Evolutionary conservation across 2,329 filamentous ascomycete genomes (phyloP).

Genomic region (Zymoseptoria ardabiliae): DNA sequence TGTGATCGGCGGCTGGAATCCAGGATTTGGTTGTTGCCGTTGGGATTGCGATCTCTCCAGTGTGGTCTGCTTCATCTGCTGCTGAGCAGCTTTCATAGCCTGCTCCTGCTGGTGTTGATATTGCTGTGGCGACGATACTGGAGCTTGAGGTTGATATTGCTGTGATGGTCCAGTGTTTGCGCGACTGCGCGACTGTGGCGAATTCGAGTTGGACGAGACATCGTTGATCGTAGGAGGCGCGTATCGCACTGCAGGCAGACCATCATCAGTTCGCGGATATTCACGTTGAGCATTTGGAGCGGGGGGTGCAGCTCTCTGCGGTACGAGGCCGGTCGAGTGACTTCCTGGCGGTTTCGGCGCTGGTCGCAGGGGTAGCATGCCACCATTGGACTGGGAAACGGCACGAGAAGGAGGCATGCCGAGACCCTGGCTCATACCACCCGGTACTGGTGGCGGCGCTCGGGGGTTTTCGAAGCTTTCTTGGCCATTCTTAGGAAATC

Average conservation of each 20-base stretch:
- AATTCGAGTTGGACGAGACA: conserved; percentile 25
- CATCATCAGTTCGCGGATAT: conserved; percentile 27
- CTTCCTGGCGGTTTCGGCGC: conserved; percentile 76
- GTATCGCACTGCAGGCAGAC: conserved; percentile 37
- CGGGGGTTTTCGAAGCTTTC: conserved; percentile 96
- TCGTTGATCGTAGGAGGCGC: conserved; percentile 36
- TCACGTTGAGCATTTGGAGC: conserved; percentile 42
- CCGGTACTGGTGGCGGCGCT: conserved; percentile 80
- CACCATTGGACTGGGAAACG: conserved; percentile 33
- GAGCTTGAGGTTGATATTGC: conserved; percentile 42
- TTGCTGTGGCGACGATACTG: conserved; percentile 37
- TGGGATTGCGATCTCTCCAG: conserved; percentile 56
- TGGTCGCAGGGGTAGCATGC: conserved; percentile 68
- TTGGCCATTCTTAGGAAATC: conserved; percentile 82
- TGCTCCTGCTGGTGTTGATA: conserved; percentile 74
- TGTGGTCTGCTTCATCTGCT: conserved; percentile 60
- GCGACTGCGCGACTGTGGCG: conserved; percentile 34
- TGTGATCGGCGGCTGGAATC: conserved; percentile 42
- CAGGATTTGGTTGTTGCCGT: conserved; percentile 50
- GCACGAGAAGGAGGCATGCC: conserved; percentile 33
- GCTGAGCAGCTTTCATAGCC: conserved; percentile 70
- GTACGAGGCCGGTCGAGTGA: conserved; percentile 38
- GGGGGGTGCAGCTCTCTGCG: conserved; percentile 31
- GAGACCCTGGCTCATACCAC: conserved; percentile 32
- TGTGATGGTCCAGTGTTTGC: conserved; percentile 39